Conservation (phyloP, 495 filamentous ascomycete species). For the Penicillium herquei region DNA sequence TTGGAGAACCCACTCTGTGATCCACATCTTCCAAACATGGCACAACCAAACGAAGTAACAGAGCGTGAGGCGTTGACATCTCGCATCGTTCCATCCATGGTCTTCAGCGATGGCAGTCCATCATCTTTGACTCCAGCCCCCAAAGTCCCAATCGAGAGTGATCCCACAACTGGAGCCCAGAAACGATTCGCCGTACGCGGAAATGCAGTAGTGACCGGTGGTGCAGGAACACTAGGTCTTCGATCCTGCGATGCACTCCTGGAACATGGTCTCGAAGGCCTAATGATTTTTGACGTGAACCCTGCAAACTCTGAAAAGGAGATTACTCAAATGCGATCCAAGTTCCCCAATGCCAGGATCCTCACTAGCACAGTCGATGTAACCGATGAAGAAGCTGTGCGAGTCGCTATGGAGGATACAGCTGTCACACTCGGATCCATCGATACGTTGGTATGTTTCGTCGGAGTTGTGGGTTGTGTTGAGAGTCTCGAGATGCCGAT, state of each 20-base stretch:
- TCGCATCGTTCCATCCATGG: slow-evolving; percentile 60
- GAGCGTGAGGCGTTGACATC: slow-evolving; percentile 51
- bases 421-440: slow-evolving; percentile 50
- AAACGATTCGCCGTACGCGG: slow-evolving; percentile 61
- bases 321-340: slow-evolving; percentile 39
- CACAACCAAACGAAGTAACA: slow-evolving; percentile 2
- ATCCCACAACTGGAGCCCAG: slow-evolving; percentile 45
- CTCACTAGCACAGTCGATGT: slow-evolving; percentile 53
- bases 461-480: slow-evolving; percentile 62
- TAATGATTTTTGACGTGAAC: slow-evolving; percentile 64
- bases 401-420: slow-evolving; percentile 37
- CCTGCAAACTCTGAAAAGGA: slow-evolving; percentile 36
- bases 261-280: slow-evolving; percentile 63
- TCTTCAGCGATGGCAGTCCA: slow-evolving; percentile 48
- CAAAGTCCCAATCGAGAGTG: slow-evolving; percentile 38
- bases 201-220: slow-evolving; percentile 68
- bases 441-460: slow-evolving; percentile 62
- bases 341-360: slow-evolving; percentile 56
- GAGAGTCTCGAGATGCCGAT: slow-evolving; percentile 55
- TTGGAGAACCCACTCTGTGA: too few relatives aligned
- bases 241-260: slow-evolving; percentile 60
- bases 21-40: background rate
- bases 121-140: slow-evolving; percentile 51
- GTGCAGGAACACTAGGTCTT: slow-evolving; percentile 65
- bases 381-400: slow-evolving; percentile 52